Percentiles rank a stretch among this genome's conserved stretches.
Evolutionary conservation across 2,329 filamentous ascomycete genomes (phyloP).

Genomic region (Talaromyces sp.): DNA sequence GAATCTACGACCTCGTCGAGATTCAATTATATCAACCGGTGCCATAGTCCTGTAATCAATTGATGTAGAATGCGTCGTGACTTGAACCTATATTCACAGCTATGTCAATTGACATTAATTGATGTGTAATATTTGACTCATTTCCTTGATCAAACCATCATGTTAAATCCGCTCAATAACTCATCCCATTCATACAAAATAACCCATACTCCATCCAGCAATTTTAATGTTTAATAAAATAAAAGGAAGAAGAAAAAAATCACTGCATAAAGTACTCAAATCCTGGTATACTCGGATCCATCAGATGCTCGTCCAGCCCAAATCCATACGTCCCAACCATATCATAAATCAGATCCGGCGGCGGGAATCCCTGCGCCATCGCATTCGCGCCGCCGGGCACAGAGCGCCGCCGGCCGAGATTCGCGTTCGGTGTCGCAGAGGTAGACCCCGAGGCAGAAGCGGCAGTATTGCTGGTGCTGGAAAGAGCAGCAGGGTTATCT

Average conservation of each 20-base stretch:
- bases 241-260: not conserved
- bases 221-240: not conserved
- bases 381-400: slow-evolving; percentile 37
- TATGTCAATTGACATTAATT: no score
- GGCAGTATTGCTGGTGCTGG: not conserved
- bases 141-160: not conserved
- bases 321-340: slow-evolving; percentile 42
- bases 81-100: no score
- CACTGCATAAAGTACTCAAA: slow-evolving; percentile 33
- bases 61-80: not conserved
- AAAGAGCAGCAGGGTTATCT: not conserved
- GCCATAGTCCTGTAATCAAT: not conserved
- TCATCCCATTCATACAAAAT: not conserved
- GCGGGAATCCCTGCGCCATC: slow-evolving; percentile 36
- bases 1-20: not conserved
- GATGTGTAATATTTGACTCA: not conserved
- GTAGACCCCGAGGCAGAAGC: not conserved
- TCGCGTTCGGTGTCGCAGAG: not conserved
- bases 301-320: slow-evolving; percentile 35
- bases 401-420: slow-evolving; percentile 15
- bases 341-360: slow-evolving; percentile 37
- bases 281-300: slow-evolving; percentile 37
- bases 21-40: not conserved
- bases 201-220: not conserved
- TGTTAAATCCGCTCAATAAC: not conserved